phyloP scores from a whole-genome alignment of 257 asterid species.

The Anisodus tanguticus region DNA sequence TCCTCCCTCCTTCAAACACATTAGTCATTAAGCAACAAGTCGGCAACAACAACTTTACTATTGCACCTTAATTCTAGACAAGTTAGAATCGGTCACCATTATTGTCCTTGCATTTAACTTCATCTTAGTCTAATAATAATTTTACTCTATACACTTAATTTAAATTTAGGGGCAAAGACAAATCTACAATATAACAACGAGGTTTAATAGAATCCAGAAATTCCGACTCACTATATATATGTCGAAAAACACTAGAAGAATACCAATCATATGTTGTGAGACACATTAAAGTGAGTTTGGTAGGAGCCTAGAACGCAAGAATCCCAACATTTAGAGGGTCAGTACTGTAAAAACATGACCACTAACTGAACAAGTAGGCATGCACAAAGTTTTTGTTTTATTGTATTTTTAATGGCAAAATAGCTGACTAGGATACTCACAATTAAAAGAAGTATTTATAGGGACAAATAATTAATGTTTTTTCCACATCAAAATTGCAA shows the following conservation, averaged over 20 bases:
- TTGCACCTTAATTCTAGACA: too few species aligned
- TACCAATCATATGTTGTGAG: background rate
- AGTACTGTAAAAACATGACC: background rate
- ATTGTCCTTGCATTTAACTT: background rate
- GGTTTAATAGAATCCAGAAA: background rate
- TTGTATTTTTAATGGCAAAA: background rate
- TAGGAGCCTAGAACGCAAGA: constrained; percentile 14
- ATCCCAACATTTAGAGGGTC: constrained; percentile 8
- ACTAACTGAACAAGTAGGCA: background rate
- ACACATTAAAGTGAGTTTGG: background rate
- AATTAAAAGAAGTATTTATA: background rate
- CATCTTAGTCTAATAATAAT: background rate
- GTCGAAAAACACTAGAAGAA: too few species aligned
- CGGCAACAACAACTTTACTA: too few species aligned
- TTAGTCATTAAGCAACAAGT: too few species aligned
- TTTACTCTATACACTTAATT: background rate
- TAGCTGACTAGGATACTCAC: background rate
- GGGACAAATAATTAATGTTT: background rate
- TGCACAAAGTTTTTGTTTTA: background rate
- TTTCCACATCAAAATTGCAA: background rate
- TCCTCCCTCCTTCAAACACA: too few species aligned
- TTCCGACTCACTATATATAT: background rate
- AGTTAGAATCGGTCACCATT: background rate
- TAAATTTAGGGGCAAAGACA: background rate
- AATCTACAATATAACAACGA: background rate